Evolutionary conservation across 164 flowering plant genomes (phyloP).

Genomic region (Chloranthus sessilifolius): DNA sequence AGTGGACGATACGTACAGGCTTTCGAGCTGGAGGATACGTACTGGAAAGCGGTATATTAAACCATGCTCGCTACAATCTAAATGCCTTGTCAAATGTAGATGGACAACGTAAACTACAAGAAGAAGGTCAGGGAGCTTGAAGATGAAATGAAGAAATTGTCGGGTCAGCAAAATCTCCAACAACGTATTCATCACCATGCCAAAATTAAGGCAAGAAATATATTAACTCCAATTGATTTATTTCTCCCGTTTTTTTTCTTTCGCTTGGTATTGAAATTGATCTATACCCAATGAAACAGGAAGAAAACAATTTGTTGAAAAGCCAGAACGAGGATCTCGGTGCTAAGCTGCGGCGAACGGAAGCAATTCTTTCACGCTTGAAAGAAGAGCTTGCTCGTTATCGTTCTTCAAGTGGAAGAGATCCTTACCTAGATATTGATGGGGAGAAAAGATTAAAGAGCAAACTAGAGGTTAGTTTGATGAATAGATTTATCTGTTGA

Average conservation of each 20-base stretch:
- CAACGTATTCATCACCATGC: constrained; percentile 97
- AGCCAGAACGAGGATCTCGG: constrained; percentile 66
- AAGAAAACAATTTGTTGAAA: constrained; percentile 75
- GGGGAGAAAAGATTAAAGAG: constrained; percentile 46
- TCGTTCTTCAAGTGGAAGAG: constrained; percentile 54
- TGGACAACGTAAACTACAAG: constrained; percentile 56
- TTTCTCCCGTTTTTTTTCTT: not conserved
- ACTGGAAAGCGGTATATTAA: no score
- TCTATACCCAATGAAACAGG: constrained; percentile 41
- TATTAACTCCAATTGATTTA: not conserved
- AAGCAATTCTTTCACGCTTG: constrained; percentile 50
- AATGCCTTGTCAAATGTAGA: constrained; percentile 25
- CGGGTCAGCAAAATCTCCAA: constrained; percentile 92
- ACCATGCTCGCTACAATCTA: no score
- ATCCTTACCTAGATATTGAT: constrained; percentile 44
- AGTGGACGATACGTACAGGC: no score
- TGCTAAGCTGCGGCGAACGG: constrained; percentile 48
- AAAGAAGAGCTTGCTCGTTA: constrained; percentile 66
- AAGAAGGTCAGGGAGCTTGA: constrained; percentile 69
- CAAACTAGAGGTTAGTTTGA: constrained; percentile 58
- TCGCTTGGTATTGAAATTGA: not conserved
- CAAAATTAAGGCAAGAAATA: constrained; percentile 72
- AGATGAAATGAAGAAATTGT: constrained; percentile 67
- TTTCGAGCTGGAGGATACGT: no score
- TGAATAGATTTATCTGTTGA: not conserved